Evolutionary conservation across 1,139 yeast genomes (phyloP).

Genomic region (Kodamaea sp.): DNA sequence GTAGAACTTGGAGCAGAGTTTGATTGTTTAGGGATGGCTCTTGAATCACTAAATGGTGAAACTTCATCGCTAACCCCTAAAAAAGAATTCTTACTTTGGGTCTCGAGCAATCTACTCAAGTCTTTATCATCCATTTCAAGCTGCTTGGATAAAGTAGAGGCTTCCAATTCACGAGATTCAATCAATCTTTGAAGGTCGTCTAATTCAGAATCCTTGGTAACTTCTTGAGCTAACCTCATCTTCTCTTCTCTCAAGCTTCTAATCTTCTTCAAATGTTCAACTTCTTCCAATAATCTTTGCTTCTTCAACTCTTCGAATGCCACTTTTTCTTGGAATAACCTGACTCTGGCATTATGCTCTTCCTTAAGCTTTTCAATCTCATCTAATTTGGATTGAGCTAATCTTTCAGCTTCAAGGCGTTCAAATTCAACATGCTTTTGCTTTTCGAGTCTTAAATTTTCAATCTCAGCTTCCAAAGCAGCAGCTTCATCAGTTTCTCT

Average conservation of each 20-base stretch:
- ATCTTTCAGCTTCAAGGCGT: slow-evolving; percentile 29
- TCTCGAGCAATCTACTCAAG: slow-evolving; percentile 14
- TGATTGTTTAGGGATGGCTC: slow-evolving; percentile 10
- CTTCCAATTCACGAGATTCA: slow-evolving; percentile 36
- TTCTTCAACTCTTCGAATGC: slow-evolving; percentile 38
- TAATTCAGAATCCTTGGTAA: slow-evolving; percentile 22
- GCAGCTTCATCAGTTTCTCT: slow-evolving; percentile 17
- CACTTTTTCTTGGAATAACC: slow-evolving; percentile 28
- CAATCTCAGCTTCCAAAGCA: slow-evolving; percentile 30
- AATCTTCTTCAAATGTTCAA: slow-evolving; percentile 37
- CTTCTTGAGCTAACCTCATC: slow-evolving; percentile 29
- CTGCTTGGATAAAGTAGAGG: slow-evolving; percentile 31
- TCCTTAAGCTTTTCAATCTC: slow-evolving; percentile 34
- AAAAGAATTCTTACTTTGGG: slow-evolving; percentile 18
- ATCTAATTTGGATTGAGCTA: slow-evolving; percentile 31
- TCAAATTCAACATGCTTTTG: slow-evolving; percentile 24
- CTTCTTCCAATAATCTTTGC: slow-evolving; percentile 34
- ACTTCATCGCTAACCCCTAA: slow-evolving; percentile 26
- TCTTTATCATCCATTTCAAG: slow-evolving; percentile 33
- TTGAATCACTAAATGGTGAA: slow-evolving; percentile 10
- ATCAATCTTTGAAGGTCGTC: slow-evolving; percentile 34
- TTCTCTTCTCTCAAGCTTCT: slow-evolving; percentile 39
- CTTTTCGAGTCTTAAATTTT: slow-evolving; percentile 26
- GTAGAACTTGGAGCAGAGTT: slow-evolving; percentile 8
- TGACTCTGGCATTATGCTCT: slow-evolving; percentile 32